phyloP scores from a whole-genome alignment of 106 monocot genomes.

The Narthecium ossifragum region DNA sequence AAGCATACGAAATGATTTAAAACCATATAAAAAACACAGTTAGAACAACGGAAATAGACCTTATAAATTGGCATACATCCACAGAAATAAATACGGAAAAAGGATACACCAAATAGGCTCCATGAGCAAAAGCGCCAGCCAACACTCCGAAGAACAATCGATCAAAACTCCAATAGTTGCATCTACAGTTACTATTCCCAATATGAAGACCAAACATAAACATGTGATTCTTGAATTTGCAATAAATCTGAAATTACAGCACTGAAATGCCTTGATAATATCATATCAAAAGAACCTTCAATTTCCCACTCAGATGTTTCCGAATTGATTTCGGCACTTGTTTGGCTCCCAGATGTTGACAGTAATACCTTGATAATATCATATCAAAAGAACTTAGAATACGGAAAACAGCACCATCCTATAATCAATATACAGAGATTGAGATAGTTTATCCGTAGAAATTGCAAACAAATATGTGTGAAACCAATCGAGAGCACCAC shows the following conservation, averaged over 20 bases:
- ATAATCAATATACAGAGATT: too few species aligned
- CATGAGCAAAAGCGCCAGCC: constrained; percentile 82
- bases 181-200: too few species aligned
- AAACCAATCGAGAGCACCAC: too few species aligned
- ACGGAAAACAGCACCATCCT: background rate
- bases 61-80: too few species aligned
- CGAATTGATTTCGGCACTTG: constrained; percentile 29
- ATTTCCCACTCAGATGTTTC: constrained; percentile 85
- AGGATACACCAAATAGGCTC: constrained; percentile 90
- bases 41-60: too few species aligned
- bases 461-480: too few species aligned
- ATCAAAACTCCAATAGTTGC: background rate
- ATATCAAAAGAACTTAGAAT: background rate
- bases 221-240: background rate
- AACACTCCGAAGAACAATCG: constrained; percentile 84
- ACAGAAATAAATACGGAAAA: too few species aligned
- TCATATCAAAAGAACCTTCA: constrained; percentile 47
- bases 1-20: too few species aligned
- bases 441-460: too few species aligned
- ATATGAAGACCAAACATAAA: background rate
- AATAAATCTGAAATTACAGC: background rate
- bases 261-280: constrained; percentile 14
- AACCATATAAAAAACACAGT: too few species aligned
- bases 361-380: constrained; percentile 13
- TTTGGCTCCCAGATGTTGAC: constrained; percentile 46